Conservation (phyloP, 306 rosid genomes). For the apple (Malus domestica) region DNA sequence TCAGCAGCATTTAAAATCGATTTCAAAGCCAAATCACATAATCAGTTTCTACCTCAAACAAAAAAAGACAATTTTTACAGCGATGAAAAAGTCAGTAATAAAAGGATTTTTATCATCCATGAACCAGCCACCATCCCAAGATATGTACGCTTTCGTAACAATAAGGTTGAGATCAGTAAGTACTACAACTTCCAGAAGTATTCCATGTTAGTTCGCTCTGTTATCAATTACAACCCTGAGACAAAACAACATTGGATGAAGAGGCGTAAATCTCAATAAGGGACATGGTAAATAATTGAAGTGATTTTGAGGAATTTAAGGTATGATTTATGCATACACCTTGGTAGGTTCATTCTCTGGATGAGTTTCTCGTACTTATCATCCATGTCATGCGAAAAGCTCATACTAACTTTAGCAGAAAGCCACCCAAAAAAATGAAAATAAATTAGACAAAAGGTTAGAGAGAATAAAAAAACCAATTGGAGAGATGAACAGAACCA, state of each 20-base stretch:
- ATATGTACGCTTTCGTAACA: slow-evolving; percentile 78
- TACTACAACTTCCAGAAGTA: slow-evolving; percentile 85
- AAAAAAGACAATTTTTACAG: not conserved
- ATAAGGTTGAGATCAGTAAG: slow-evolving; percentile 83
- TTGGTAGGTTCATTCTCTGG: too few relatives aligned
- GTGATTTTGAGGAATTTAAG: not conserved
- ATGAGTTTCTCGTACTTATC: too few relatives aligned
- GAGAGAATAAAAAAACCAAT: too few relatives aligned
- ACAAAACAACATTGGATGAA: slow-evolving; percentile 16
- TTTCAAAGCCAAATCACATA: not conserved
- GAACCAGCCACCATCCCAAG: slow-evolving; percentile 97
- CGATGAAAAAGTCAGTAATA: not conserved
- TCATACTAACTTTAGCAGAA: too few relatives aligned
- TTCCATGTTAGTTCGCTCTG: slow-evolving; percentile 78
- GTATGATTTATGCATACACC: too few relatives aligned
- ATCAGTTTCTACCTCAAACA: not conserved
- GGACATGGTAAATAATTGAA: not conserved
- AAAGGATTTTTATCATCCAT: slow-evolving; percentile 67
- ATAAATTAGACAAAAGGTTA: too few relatives aligned
- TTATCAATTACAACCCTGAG: slow-evolving; percentile 88
- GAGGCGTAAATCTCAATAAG: slow-evolving; percentile 16
- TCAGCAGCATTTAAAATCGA: slow-evolving; percentile 85
- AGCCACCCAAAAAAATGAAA: too few relatives aligned
- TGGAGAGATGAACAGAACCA: too few relatives aligned
- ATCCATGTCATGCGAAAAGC: too few relatives aligned